Conservation (phyloP, 768 basidiomycete species). For the Termitomyces eurrhizus region DNA sequence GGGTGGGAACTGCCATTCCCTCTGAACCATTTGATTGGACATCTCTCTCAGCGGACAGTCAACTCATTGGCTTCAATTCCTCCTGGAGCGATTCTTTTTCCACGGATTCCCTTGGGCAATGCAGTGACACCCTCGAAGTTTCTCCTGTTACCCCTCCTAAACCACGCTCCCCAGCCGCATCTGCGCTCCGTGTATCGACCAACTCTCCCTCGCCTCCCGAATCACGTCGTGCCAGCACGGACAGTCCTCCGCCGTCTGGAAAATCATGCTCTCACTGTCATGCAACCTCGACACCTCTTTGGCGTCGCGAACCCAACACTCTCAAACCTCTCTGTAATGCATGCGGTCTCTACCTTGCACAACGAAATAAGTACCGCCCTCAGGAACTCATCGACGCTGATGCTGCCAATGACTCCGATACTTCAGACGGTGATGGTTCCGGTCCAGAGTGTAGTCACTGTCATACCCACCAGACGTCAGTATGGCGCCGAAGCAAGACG, state of each 20-base stretch:
- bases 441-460: conserved; percentile 49
- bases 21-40: conserved; percentile 21
- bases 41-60: conserved; percentile 16
- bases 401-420: conserved; percentile 36
- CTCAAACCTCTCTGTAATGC: conserved; percentile 45
- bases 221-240: conserved; percentile 26
- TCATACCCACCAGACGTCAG: conserved; percentile 44
- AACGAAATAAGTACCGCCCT: conserved; percentile 42
- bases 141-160: conserved; percentile 30
- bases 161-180: conserved; percentile 17
- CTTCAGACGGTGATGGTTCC: conserved; percentile 34
- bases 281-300: conserved; percentile 45
- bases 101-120: conserved; percentile 20
- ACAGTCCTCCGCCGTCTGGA: conserved; percentile 22
- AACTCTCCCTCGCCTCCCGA: conserved; percentile 20
- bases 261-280: conserved; percentile 45
- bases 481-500: conserved; percentile 47
- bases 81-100: conserved; percentile 26
- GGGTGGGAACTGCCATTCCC: conserved; percentile 10
- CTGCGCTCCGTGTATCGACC: conserved; percentile 20
- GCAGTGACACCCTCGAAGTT: conserved; percentile 27
- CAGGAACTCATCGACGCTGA: conserved; percentile 49
- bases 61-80: conserved; percentile 24
- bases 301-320: conserved; percentile 42
- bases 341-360: conserved; percentile 44